Evolutionary conservation across 306 rosid genomes (phyloP).

Genomic region (Sicyos edulis): DNA sequence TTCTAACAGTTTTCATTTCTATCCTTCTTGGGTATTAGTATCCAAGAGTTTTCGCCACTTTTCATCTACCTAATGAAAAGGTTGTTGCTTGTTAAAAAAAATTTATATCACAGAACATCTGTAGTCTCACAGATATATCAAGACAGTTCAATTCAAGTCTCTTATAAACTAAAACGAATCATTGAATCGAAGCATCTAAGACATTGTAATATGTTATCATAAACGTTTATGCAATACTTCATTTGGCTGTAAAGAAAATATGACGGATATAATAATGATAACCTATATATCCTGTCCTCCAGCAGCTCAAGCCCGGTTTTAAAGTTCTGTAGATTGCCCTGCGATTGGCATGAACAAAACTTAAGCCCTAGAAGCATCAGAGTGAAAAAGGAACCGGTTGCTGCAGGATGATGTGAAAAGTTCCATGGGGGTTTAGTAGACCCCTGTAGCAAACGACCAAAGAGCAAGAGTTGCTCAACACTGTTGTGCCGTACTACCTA

Average conservation of each 20-base stretch:
- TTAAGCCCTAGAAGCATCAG: slow-evolving; percentile 95
- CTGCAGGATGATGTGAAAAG: slow-evolving; percentile 94
- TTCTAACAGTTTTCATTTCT: no score
- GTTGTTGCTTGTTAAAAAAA: not conserved
- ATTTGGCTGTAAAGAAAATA: not conserved
- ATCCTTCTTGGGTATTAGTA: no score
- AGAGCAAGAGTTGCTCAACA: slow-evolving; percentile 93
- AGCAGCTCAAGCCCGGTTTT: slow-evolving; percentile 82
- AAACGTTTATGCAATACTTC: not conserved
- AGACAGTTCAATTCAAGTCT: slow-evolving; percentile 1
- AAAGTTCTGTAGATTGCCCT: slow-evolving; percentile 76
- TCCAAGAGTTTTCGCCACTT: no score
- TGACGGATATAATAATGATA: slow-evolving; percentile 24
- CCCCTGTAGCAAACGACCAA: slow-evolving; percentile 95
- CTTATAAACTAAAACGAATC: not conserved
- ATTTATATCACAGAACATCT: not conserved
- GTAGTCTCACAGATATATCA: not conserved
- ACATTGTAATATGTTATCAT: not conserved
- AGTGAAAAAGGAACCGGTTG: slow-evolving; percentile 90
- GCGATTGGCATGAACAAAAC: slow-evolving; percentile 90
- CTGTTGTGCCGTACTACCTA: slow-evolving; percentile 92
- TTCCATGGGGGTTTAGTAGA: slow-evolving; percentile 80
- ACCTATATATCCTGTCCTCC: slow-evolving; percentile 90
- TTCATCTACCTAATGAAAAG: no score
- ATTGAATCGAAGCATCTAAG: not conserved